Base-by-base conservation (phyloP, 345 rosid genomes). In the Jatropha curcas region DNA sequence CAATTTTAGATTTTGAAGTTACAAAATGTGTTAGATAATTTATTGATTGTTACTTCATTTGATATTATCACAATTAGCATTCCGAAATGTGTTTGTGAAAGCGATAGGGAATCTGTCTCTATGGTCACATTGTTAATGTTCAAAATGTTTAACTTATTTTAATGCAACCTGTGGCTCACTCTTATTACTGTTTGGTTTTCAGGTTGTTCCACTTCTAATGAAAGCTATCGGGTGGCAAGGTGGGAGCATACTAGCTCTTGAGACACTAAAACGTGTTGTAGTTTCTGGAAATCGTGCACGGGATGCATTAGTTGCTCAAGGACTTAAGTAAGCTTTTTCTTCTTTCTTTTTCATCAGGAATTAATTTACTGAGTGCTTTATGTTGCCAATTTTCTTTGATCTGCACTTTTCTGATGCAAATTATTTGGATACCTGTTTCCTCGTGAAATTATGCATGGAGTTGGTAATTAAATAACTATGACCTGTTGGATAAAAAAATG, bases 161-260 rank as follows among this genome's bases (percentile, higher is more conserved):
- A 13, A 53, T 37, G 6, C n/a, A 22, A 27, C 24, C 13, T 27
- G 34, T 30, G 16, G 56, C 19, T 46, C 25, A 56, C 16, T 56
- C 69, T 12, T 7, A 1, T 65, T 14, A 14, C 22, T 22, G 45
- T 64, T 57, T 17, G 68, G 59, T 39, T 68, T 73, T 73, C 83
- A 91, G 99, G 99, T 95, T 82, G 98, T 95, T 81, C 98, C 99
- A 59, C 94, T 95, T 84, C 89, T 95, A 69, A 92, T 95, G 99
- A 95, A 95, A 85, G 97, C 99, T 73, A 95, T 95, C 77, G 98
- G 99, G 71, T 95, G 99, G 99, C 99, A 82, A 79, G 98, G 99
- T 76, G 98, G 99, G 81, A 95, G 98, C 86, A 95, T 95, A 82
- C 84, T 95, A 77, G 99, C 98, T 58, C 94, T 95, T 57, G 97